Evolutionary conservation across 2,329 filamentous ascomycete genomes (phyloP).

Genomic region (Nannizziopsis barbatae): DNA sequence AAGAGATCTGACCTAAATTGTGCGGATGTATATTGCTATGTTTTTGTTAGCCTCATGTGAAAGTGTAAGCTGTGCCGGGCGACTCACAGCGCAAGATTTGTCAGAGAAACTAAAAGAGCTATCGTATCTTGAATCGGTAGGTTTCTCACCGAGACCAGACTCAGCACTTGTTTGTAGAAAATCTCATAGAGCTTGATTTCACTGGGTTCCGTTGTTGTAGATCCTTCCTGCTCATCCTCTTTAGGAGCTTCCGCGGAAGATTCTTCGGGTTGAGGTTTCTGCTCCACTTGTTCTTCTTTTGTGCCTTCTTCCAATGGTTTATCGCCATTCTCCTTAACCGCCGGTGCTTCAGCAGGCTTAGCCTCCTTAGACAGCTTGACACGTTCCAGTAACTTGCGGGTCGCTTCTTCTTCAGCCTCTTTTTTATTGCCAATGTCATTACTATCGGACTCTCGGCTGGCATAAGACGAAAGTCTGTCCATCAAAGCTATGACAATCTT

Average conservation of each 20-base stretch:
- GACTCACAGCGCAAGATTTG: constrained; percentile 68
- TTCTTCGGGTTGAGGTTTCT: constrained; percentile 7
- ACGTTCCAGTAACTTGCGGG: constrained; percentile 65
- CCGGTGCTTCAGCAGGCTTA: constrained; percentile 16
- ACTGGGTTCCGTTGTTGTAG: constrained; percentile 36
- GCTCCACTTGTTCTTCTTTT: constrained; percentile 13
- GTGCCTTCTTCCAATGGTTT: constrained; percentile 27
- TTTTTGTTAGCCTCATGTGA: constrained; percentile 15
- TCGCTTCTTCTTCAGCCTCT: constrained; percentile 73
- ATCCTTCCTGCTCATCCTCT: constrained; percentile 22
- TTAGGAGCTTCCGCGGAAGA: constrained; percentile 19
- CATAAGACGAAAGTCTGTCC: constrained; percentile 89
- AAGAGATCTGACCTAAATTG: constrained; percentile 41
- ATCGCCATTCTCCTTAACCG: constrained; percentile 25
- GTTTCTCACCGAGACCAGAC: constrained; percentile 80
- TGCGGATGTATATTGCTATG: constrained; percentile 78
- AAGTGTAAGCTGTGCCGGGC: not conserved
- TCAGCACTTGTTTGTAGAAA: constrained; percentile 92
- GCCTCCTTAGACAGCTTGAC: constrained; percentile 46
- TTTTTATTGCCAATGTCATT: constrained; percentile 59
- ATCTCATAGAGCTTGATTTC: constrained; percentile 90
- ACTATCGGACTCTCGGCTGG: constrained; percentile 71
- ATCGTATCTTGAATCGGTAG: constrained; percentile 91
- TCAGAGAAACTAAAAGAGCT: constrained; percentile 81
- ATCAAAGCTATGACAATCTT: constrained; percentile 95